phyloP scores from a whole-genome alignment of 176 grass and related monocot species.

The Paspalum vaginatum region DNA sequence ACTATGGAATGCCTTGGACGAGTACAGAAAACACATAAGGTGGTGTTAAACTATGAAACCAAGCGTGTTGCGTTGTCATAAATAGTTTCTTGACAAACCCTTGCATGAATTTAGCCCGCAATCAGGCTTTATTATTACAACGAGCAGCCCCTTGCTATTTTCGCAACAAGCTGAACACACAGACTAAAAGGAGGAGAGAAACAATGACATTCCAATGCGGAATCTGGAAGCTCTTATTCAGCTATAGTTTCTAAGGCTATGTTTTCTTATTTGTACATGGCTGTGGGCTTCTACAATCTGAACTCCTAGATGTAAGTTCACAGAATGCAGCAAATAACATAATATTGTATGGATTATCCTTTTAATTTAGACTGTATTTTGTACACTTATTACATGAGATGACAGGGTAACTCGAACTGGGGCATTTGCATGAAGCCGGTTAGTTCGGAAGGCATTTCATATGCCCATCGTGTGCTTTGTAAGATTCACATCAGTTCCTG shows the following conservation, averaged over 20 bases:
- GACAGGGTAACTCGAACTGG: constrained; percentile 26
- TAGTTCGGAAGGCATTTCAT: constrained; percentile 27
- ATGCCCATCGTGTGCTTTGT: not conserved
- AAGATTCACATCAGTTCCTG: constrained; percentile 34
- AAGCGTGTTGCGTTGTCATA: constrained; percentile 24
- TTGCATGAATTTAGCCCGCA: constrained; percentile 34
- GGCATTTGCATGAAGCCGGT: constrained; percentile 13
- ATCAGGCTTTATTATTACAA: constrained; percentile 34
- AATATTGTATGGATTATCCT: constrained; percentile 39
- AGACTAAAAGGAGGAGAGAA: not conserved
- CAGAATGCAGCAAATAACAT: constrained; percentile 46
- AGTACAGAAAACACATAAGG: not conserved
- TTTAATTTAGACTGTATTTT: constrained; percentile 35
- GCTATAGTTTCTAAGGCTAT: constrained; percentile 52
- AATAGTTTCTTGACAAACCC: constrained; percentile 25
- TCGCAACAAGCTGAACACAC: not conserved
- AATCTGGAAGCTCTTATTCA: constrained; percentile 44
- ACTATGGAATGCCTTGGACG: not conserved
- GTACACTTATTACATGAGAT: constrained; percentile 41
- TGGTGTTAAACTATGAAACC: not conserved
- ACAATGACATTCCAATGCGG: constrained; percentile 24
- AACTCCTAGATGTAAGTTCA: constrained; percentile 45
- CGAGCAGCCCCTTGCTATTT: constrained; percentile 13
- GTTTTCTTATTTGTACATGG: constrained; percentile 48
- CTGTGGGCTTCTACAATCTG: constrained; percentile 46